Evolutionary conservation across 1,139 yeast species (phyloP), one percentile per base, ranked within the genome.

Genomic region (Pichia sp.): DNA sequence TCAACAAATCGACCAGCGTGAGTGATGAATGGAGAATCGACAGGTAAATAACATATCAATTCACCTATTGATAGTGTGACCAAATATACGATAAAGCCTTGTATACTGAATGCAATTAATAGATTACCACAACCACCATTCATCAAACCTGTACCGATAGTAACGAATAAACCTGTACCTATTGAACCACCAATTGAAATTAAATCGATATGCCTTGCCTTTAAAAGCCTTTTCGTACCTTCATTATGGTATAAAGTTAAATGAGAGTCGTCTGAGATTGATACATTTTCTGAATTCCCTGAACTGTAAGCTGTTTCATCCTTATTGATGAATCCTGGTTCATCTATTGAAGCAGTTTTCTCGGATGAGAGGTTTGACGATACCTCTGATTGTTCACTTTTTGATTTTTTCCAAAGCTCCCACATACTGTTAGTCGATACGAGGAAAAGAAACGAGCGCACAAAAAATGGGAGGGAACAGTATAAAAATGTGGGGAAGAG

Each of bases 101-200:
- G 76, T 11, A 71, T 36, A 1, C 68, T 56, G 50, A 75, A 83
- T 3, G 82, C 83, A 32, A 84, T 65, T 37, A 85, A 62, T 36
- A 85, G 64, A 42, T 82, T 81, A 2, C 77, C 89, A 1, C 94
- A 85, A 3, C 95, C 95, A 46, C 88, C 93, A 36, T 64, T 66
- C 44, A 72, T 64, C 47, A 84, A 64, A 2, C 80, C 83, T 43
- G 69, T 67, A 25, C 93, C 94, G 45, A 79, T 72, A 40, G 86
- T 81, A 9, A 84, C 81, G 66, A 83, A 69, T 22, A 77, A 61
- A 41, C 84, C 89, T 7, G 93, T 82, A 47, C 93, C 94, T 50
- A 84, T 83, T 36, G 84, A 78, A 40, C 94, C 94, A 35, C 93
- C 89, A 25, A 77, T 74, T 34, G 88, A 83, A 55, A 84, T 77